Evolutionary conservation across 2,329 filamentous ascomycete genomes (phyloP).

Genomic region (Seiridium unicorne): DNA sequence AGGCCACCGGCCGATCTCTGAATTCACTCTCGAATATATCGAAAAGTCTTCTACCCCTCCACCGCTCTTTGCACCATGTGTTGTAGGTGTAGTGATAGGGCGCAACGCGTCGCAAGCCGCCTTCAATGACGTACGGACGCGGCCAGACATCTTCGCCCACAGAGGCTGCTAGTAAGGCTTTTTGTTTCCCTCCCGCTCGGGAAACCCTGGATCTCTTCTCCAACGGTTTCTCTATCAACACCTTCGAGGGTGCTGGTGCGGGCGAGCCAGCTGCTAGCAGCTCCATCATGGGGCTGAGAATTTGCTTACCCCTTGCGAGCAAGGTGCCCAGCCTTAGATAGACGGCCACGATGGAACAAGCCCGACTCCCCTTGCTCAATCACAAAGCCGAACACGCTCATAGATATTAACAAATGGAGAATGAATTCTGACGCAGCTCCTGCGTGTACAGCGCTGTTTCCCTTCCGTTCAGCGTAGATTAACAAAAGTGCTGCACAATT

Average conservation of each 20-base stretch:
- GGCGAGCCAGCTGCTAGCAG: not conserved
- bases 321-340: not conserved
- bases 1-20: conserved; percentile 78
- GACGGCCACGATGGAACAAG: not conserved
- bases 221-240: not conserved
- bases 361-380: no score
- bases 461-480: no score
- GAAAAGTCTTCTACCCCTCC: conserved; percentile 77
- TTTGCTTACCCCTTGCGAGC: conserved; percentile 1
- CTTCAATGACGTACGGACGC: conserved; percentile 78
- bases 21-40: conserved; percentile 93
- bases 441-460: no score
- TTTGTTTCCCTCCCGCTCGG: conserved; percentile 7
- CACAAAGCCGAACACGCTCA: no score
- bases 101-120: conserved; percentile 75
- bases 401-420: no score
- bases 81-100: conserved; percentile 96
- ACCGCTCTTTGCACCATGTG: conserved; percentile 90
- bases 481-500: no score
- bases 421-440: no score
- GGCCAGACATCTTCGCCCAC: conserved; percentile 43
- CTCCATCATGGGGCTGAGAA: conserved; percentile 4
- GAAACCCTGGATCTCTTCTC: conserved; percentile 12
- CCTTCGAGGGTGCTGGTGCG: not conserved
- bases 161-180: conserved; percentile 13